These are phyloP conservation scores for Taiozyma sp. DNA, from an alignment of 1,139 yeast species.

Conservation along the genomic window DNA sequence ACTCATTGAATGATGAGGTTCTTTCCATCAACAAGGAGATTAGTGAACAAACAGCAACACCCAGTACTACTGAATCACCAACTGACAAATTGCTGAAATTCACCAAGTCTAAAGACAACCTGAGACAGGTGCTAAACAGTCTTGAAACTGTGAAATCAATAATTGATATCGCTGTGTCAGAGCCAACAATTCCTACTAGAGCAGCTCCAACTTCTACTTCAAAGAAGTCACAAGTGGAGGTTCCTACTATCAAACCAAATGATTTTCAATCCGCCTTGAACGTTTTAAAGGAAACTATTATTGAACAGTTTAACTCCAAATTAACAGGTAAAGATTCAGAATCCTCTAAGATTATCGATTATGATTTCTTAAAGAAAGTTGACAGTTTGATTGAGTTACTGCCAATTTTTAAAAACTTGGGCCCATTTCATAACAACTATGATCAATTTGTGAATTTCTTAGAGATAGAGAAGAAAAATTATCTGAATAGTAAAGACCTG, in stretches of 20 bases:
- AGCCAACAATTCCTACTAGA: constrained; percentile 1
- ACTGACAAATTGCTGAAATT: constrained; percentile 35
- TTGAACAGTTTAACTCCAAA: constrained; percentile 32
- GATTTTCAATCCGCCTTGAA: constrained; percentile 39
- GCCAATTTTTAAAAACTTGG: constrained; percentile 48
- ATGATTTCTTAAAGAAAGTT: constrained; percentile 33
- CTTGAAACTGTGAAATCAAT: constrained; percentile 41
- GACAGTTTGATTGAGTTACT: constrained; percentile 41
- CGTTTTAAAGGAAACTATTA: constrained; percentile 38
- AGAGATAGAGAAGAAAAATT: constrained; percentile 31
- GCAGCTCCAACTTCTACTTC: constrained; percentile 21
- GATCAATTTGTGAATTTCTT: constrained; percentile 38
- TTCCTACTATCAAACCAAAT: constrained; percentile 23
- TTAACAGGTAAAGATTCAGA: constrained; percentile 18
- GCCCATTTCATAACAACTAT: constrained; percentile 44
- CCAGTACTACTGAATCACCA: constrained; percentile 13
- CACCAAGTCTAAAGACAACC: constrained; percentile 39
- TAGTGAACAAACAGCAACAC: constrained; percentile 5
- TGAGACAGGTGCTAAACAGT: constrained; percentile 39
- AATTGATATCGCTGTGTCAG: constrained; percentile 22
- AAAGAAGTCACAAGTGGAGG: neutral
- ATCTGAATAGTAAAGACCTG: constrained; percentile 26
- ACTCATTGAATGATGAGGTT: constrained; percentile 49
- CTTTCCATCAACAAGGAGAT: constrained; percentile 14
- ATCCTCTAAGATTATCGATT: constrained; percentile 25